Evolutionary conservation across 768 basidiomycete species (phyloP).

Genomic region (Clathrus columnatus): DNA sequence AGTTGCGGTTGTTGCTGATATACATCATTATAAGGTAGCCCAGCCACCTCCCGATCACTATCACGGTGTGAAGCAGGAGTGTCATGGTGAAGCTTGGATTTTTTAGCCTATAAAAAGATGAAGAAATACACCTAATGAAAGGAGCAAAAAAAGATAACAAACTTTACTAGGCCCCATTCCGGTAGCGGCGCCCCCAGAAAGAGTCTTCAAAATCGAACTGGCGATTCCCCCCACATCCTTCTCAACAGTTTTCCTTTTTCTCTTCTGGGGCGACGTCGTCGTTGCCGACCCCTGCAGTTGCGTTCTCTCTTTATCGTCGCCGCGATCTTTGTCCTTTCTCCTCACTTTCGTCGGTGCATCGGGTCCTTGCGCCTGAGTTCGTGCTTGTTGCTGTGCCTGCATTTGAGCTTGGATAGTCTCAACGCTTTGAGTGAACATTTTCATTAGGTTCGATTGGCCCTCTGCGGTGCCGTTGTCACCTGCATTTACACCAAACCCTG

Average conservation of each 20-base stretch:
- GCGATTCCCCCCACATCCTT: conserved; percentile 26
- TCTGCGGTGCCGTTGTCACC: conserved; percentile 36
- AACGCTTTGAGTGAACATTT: conserved; percentile 7
- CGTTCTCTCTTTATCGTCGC: conserved; percentile 19
- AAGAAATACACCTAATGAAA: neutral
- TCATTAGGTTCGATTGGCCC: conserved; percentile 5
- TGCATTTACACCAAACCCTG: too few relatives aligned
- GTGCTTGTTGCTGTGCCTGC: conserved; percentile 9
- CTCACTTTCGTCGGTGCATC: conserved; percentile 32
- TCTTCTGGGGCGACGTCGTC: conserved; percentile 42
- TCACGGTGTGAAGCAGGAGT: neutral
- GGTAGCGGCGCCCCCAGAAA: neutral
- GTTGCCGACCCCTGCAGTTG: conserved; percentile 12
- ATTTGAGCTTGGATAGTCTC: neutral
- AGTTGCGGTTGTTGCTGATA: neutral
- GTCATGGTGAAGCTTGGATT: conserved; percentile 20
- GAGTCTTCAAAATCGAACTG: conserved; percentile 1
- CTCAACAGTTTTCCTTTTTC: conserved; percentile 57
- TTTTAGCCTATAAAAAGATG: conserved; percentile 15
- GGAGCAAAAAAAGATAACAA: neutral
- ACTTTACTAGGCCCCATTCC: conserved; percentile 19
- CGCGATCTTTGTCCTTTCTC: conserved; percentile 25
- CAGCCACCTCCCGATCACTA: too few relatives aligned
- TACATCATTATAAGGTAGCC: neutral
- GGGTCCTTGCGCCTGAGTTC: conserved; percentile 27